These are phyloP conservation scores for Pythium periplocum DNA, from an alignment of 352 stramenopile genomes.

Conservation along the genomic window DNA sequence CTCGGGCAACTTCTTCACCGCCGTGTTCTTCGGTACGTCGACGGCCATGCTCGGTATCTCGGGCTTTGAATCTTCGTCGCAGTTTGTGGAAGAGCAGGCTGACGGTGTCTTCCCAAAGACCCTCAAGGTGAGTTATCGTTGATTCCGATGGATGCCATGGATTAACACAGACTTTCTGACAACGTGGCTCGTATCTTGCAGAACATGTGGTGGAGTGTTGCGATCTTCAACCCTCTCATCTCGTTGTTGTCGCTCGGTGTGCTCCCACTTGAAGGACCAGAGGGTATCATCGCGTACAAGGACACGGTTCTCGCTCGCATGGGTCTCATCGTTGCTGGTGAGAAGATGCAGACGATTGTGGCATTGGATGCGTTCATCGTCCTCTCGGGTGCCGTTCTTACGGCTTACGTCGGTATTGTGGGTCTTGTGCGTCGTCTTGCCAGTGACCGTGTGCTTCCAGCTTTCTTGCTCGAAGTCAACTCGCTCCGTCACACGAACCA, in stretches of 20 bases:
- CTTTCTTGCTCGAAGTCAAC: conserved; percentile 81
- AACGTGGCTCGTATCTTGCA: conserved; percentile 13
- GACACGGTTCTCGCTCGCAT: conserved; percentile 90
- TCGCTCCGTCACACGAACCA: conserved; percentile 85
- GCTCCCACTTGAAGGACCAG: conserved; percentile 69
- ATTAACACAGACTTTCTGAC: background rate
- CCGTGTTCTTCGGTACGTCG: conserved; percentile 89
- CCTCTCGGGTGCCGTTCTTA: conserved; percentile 90
- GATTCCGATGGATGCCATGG: background rate
- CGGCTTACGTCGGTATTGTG: conserved; percentile 91
- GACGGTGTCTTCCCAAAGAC: conserved; percentile 93
- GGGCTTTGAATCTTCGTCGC: conserved; percentile 92
- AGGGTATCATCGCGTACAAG: conserved; percentile 78
- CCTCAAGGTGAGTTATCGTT: conserved; percentile 48
- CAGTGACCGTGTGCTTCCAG: conserved; percentile 84
- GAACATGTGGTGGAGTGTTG: conserved; percentile 93
- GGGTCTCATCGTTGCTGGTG: conserved; percentile 73
- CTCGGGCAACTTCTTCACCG: conserved; percentile 77
- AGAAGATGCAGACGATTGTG: conserved; percentile 72
- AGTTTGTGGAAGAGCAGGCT: conserved; percentile 95
- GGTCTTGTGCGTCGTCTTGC: conserved; percentile 89
- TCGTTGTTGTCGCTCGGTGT: conserved; percentile 88
- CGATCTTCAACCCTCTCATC: conserved; percentile 93
- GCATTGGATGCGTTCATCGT: conserved; percentile 93
- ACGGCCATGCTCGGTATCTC: conserved; percentile 94